These are phyloP conservation scores for Geotrichum australiense DNA, from an alignment of 1,139 yeast genomes.

Conservation along the genomic window DNA sequence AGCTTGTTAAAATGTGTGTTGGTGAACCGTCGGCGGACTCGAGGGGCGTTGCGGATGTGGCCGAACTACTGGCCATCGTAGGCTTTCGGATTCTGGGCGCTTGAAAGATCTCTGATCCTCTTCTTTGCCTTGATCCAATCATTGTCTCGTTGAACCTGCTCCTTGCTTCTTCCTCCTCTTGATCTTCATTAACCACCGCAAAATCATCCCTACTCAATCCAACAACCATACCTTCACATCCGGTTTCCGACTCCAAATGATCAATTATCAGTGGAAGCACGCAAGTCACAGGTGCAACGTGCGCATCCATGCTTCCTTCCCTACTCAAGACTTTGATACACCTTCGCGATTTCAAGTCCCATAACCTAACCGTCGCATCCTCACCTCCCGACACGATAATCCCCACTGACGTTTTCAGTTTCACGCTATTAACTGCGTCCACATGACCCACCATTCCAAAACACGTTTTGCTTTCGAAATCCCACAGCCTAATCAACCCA, in stretches of 20 bases:
- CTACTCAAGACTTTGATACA: slow-evolving; percentile 67
- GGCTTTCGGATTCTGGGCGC: not conserved
- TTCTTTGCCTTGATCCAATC: not conserved
- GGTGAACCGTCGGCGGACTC: slow-evolving; percentile 36
- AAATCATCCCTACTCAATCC: slow-evolving; percentile 4
- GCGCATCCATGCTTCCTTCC: slow-evolving; percentile 31
- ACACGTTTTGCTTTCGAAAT: slow-evolving; percentile 86
- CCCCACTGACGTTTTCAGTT: slow-evolving; percentile 70
- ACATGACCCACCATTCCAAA: slow-evolving; percentile 88
- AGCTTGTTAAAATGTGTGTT: slow-evolving; percentile 77
- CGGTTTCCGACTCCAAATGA: slow-evolving; percentile 27
- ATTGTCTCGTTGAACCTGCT: slow-evolving; percentile 9
- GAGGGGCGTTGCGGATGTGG: not conserved
- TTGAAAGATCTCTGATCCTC: slow-evolving; percentile 5
- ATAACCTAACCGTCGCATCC: slow-evolving; percentile 87
- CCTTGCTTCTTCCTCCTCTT: slow-evolving; percentile 10
- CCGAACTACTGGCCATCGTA: not conserved
- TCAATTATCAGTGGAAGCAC: slow-evolving; percentile 72
- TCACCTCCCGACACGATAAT: slow-evolving; percentile 85
- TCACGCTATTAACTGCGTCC: slow-evolving; percentile 87
- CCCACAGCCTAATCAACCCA: slow-evolving; percentile 90
- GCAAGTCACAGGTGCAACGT: slow-evolving; percentile 70
- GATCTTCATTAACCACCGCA: slow-evolving; percentile 5
- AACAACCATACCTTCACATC: slow-evolving; percentile 7
- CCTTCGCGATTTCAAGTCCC: slow-evolving; percentile 79